phyloP scores from a whole-genome alignment of 1,139 yeast species.

The Kurtzmaniella natalensis region DNA sequence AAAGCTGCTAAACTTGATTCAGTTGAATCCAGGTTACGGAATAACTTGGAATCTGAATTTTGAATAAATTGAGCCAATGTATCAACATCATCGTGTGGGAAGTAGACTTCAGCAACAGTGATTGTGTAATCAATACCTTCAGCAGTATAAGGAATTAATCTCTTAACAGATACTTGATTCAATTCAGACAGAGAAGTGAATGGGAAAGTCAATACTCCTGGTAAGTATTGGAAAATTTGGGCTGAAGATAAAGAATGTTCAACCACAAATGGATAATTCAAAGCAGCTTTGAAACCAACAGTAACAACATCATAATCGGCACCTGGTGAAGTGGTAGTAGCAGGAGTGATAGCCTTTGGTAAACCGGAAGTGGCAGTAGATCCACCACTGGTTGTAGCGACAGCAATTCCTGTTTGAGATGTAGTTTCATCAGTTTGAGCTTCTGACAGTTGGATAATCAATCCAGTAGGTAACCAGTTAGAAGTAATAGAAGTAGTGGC shows the following conservation, averaged over 20 bases:
- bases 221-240: conserved; percentile 70
- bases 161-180: conserved; percentile 47
- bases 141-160: conserved; percentile 63
- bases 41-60: conserved; percentile 43
- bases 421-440: conserved; percentile 25
- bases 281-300: conserved; percentile 64
- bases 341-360: conserved; percentile 67
- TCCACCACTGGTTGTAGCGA: conserved; percentile 23
- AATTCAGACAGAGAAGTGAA: conserved; percentile 33
- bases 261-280: conserved; percentile 72
- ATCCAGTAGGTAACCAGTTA: conserved; percentile 49
- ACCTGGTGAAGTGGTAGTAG: conserved; percentile 42
- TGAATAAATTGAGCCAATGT: conserved; percentile 42
- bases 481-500: conserved; percentile 13
- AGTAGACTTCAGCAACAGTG: conserved; percentile 74
- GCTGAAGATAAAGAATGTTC: conserved; percentile 64
- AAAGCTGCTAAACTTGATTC: conserved; percentile 47
- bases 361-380: conserved; percentile 47
- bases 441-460: conserved; percentile 30
- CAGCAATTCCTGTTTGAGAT: conserved; percentile 25
- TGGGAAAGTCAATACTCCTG: conserved; percentile 51
- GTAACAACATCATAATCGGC: conserved; percentile 52
- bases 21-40: conserved; percentile 45
- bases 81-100: conserved; percentile 48
- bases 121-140: conserved; percentile 51